A percentile compares a stretch with the other conserved stretches of the same genome.
These are phyloP conservation scores for Cicer arietinum DNA, from an alignment of 306 rosid genomes.

Conservation along the genomic window DNA sequence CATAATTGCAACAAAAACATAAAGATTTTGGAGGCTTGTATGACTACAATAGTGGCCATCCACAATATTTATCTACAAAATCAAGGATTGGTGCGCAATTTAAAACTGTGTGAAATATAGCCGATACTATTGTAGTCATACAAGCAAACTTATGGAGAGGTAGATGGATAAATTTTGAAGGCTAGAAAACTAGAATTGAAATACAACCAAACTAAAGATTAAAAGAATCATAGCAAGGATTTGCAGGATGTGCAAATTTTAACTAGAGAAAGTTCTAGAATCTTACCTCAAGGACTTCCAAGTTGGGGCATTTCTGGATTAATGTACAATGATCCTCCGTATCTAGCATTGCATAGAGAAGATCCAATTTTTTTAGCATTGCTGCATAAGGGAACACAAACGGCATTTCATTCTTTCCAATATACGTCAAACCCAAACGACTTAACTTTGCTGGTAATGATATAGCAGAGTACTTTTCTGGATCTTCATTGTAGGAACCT, in stretches of 20 bases:
- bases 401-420: slow-evolving; percentile 81
- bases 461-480: slow-evolving; percentile 60
- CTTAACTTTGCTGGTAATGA: slow-evolving; percentile 67
- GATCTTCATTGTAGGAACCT: slow-evolving; percentile 67
- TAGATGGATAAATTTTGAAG: slow-evolving; percentile 22
- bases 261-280: slow-evolving; percentile 1
- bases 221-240: slow-evolving; percentile 19
- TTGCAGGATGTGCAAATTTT: slow-evolving; percentile 27
- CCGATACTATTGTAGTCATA: too few relatives aligned
- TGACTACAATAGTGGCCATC: slow-evolving; percentile 2
- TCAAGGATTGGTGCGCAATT: not conserved
- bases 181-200: slow-evolving; percentile 31
- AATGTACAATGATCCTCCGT: slow-evolving; percentile 88
- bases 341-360: slow-evolving; percentile 81
- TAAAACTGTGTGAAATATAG: not conserved
- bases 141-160: not conserved
- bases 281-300: slow-evolving; percentile 85
- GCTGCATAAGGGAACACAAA: slow-evolving; percentile 75
- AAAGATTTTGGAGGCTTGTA: not conserved
- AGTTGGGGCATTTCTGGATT: slow-evolving; percentile 87
- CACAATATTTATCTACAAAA: not conserved
- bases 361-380: slow-evolving; percentile 78
- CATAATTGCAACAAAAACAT: not conserved
- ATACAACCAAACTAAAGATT: slow-evolving; percentile 23
- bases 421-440: slow-evolving; percentile 76